A percentile compares a stretch with the other conserved stretches of the same genome.
Conservation (phyloP, 176 grass and related monocot genomes). For the Rhynchospora breviuscula region DNA sequence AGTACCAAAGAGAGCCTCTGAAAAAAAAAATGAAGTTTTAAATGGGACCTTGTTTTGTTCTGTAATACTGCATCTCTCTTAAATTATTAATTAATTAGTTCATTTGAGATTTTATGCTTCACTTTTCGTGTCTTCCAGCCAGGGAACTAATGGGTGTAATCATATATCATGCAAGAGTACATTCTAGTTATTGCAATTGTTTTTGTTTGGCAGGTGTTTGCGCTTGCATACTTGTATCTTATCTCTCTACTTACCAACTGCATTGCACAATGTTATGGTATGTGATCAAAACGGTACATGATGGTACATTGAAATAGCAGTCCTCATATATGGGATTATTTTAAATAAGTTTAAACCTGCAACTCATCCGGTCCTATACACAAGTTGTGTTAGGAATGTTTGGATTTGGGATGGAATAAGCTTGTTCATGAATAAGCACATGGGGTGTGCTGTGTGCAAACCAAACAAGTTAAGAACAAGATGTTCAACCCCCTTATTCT, state of each 20-base stretch:
- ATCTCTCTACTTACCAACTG: background rate
- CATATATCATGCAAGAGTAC: background rate
- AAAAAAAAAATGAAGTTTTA: background rate
- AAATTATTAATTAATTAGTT: background rate
- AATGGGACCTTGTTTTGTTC: background rate
- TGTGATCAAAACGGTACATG: too few relatives aligned
- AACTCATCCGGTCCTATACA: too few relatives aligned
- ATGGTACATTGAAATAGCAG: too few relatives aligned
- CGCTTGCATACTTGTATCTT: background rate
- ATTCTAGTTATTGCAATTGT: background rate
- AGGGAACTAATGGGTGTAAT: background rate
- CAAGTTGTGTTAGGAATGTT: too few relatives aligned
- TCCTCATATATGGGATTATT: too few relatives aligned
- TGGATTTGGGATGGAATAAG: too few relatives aligned
- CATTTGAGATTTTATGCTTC: constrained; percentile 1
- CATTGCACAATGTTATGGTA: background rate
- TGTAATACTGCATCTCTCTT: background rate
- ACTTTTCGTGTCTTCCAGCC: constrained; percentile 3
- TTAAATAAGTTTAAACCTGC: too few relatives aligned
- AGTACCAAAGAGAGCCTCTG: constrained; percentile 50
- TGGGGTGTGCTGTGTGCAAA: too few relatives aligned
- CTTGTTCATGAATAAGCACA: too few relatives aligned
- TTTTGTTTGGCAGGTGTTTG: background rate
- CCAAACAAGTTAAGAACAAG: too few relatives aligned
- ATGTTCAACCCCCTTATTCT: too few relatives aligned